These are phyloP conservation scores for Pilasporangium apinafurcum DNA, from an alignment of 352 stramenopile genomes.

Conservation along the genomic window DNA sequence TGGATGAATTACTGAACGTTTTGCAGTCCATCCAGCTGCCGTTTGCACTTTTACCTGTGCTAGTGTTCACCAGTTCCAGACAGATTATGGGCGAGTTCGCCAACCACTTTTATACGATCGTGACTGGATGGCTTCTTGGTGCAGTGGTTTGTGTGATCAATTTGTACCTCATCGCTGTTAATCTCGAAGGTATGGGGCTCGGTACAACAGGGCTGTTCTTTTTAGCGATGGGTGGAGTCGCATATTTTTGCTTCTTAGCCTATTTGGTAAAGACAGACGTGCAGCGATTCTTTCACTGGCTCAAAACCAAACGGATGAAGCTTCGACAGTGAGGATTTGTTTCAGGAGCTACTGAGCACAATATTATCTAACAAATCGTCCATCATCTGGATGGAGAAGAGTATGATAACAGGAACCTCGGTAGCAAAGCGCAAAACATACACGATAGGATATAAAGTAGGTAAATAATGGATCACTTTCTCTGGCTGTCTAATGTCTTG, in stretches of 20 bases:
- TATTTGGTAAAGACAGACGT: slow-evolving; percentile 52
- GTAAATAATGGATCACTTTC: background rate
- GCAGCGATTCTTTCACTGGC: slow-evolving; percentile 17
- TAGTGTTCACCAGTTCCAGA: slow-evolving; percentile 80
- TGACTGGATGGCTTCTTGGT: slow-evolving; percentile 48
- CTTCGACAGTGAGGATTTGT: too few relatives aligned
- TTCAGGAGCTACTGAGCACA: too few relatives aligned
- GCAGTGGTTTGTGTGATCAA: slow-evolving; percentile 70
- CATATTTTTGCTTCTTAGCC: slow-evolving; percentile 72
- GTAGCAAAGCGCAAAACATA: too few relatives aligned
- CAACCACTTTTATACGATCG: slow-evolving; percentile 37
- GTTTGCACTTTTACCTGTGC: slow-evolving; percentile 86
- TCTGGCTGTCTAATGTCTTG: background rate
- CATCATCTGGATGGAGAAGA: too few relatives aligned
- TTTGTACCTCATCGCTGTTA: slow-evolving; percentile 68
- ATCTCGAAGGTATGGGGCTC: slow-evolving; percentile 45
- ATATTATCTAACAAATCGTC: too few relatives aligned
- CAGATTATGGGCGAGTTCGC: slow-evolving; percentile 80
- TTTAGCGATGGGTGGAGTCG: slow-evolving; percentile 22
- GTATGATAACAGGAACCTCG: too few relatives aligned
- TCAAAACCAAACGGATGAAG: slow-evolving; percentile 6
- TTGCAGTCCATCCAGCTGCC: slow-evolving; percentile 90
- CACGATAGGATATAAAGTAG: too few relatives aligned
- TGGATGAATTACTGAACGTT: slow-evolving; percentile 90
- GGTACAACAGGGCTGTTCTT: slow-evolving; percentile 17